Conservation (phyloP, 2,329 filamentous ascomycete species). For the Verruconis gallopava region DNA sequence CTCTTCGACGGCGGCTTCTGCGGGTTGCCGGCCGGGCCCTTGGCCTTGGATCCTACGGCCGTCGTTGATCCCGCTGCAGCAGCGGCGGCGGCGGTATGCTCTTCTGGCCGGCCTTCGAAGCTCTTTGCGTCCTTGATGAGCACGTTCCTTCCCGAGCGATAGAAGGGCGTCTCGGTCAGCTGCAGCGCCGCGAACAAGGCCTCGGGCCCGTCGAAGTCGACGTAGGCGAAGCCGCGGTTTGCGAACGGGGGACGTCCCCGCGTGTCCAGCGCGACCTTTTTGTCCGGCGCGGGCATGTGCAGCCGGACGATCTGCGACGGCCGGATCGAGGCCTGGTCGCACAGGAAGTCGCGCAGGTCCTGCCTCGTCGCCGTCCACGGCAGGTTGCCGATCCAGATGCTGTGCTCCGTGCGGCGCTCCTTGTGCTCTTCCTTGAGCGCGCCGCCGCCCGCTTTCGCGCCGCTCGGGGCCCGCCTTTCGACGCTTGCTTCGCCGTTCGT, state of each 20-base stretch:
- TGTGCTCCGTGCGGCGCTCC: conserved; percentile 57
- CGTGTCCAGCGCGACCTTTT: conserved; percentile 21
- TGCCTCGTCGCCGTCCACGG: conserved; percentile 66
- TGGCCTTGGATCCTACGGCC: conserved; percentile 20
- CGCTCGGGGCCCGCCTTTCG: conserved; percentile 18
- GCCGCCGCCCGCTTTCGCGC: conserved; percentile 11
- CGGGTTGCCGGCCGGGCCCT: conserved; percentile 14
- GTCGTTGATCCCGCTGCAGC: conserved; percentile 1
- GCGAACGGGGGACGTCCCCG: conserved; percentile 39
- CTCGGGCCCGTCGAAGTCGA: conserved; percentile 65
- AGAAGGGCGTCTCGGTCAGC: conserved; percentile 70
- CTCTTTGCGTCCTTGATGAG: conserved; percentile 88
- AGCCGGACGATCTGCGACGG: conserved; percentile 69
- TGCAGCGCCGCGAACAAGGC: conserved; percentile 66
- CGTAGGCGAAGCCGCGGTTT: conserved; percentile 93
- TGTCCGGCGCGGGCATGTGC: conserved; percentile 55
- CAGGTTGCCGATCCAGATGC: conserved; percentile 93
- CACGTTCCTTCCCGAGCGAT: conserved; percentile 51
- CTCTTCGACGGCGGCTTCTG: conserved; percentile 58
- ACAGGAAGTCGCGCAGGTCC: conserved; percentile 69
- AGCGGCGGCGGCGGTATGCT: conserved; percentile 16
- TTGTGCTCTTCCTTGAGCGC: conserved; percentile 15
- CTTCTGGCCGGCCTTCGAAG: conserved; percentile 72
- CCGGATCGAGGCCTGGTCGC: conserved; percentile 45
- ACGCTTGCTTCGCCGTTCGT: conserved; percentile 27